phyloP scores from a whole-genome alignment of 306 rosid species.

The Astragalus glycyphyllos region DNA sequence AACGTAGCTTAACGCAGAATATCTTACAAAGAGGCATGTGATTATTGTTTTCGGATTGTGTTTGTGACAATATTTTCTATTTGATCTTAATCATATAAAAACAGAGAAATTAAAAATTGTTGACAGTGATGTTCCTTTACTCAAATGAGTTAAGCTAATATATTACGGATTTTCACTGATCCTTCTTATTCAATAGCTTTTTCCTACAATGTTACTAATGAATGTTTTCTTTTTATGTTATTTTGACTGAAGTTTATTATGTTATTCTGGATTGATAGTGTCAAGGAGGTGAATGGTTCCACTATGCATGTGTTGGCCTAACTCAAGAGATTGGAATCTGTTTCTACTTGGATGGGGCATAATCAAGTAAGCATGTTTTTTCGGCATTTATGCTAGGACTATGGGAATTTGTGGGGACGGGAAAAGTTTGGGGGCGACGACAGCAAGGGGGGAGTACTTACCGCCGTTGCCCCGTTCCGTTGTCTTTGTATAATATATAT shows the following conservation, averaged over 20 bases:
- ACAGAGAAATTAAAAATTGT: not conserved
- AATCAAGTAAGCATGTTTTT: no score
- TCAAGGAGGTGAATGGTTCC: conserved; percentile 99
- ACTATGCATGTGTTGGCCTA: conserved; percentile 93
- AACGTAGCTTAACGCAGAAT: not conserved
- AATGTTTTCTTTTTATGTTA: not conserved
- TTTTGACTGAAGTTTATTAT: conserved; percentile 21
- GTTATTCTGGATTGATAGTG: conserved; percentile 63
- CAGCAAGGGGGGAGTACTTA: no score
- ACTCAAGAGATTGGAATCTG: conserved; percentile 96
- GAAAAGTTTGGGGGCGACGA: no score
- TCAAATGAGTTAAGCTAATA: not conserved
- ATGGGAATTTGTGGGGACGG: no score
- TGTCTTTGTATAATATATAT: no score
- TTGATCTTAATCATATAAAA: conserved; percentile 16
- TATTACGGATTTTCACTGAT: not conserved
- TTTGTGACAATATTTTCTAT: not conserved
- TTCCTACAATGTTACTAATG: conserved; percentile 4
- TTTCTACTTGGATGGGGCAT: no score
- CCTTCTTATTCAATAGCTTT: conserved; percentile 16
- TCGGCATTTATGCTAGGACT: no score
- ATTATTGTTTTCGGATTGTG: conserved; percentile 4
- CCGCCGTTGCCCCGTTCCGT: no score
- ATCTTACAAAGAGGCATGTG: conserved; percentile 4
- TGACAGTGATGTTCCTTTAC: conserved; percentile 2